phyloP scores from a whole-genome alignment of 805 yeast genomes.

The Nakazawaea wyomingensis region DNA sequence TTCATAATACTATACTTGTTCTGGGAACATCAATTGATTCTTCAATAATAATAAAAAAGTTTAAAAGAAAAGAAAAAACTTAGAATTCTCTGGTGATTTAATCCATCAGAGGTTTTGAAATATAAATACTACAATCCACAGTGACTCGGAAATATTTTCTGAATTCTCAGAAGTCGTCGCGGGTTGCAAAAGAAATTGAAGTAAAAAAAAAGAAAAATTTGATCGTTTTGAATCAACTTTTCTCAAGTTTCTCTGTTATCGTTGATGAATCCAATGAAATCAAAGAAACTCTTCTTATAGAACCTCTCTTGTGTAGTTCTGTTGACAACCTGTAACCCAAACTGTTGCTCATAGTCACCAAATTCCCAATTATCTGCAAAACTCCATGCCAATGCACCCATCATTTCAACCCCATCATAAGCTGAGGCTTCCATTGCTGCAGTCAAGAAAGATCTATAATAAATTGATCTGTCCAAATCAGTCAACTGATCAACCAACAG shows the following conservation, averaged over 20 bases:
- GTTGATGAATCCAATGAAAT: slow-evolving; percentile 5
- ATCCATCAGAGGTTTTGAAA: no score
- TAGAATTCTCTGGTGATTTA: no score
- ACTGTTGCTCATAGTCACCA: slow-evolving; percentile 22
- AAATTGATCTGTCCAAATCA: slow-evolving; percentile 26
- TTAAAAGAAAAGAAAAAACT: no score
- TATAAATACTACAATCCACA: no score
- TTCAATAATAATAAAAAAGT: no score
- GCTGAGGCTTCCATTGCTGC: slow-evolving; percentile 22
- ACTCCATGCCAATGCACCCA: slow-evolving; percentile 30
- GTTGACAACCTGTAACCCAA: slow-evolving; percentile 24
- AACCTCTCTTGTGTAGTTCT: slow-evolving; percentile 24
- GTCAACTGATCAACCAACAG: slow-evolving; percentile 21
- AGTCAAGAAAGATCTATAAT: slow-evolving; percentile 25
- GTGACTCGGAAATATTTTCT: no score
- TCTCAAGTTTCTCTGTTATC: slow-evolving; percentile 4
- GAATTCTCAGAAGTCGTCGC: no score
- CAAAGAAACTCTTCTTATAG: slow-evolving; percentile 19
- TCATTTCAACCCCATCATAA: slow-evolving; percentile 23
- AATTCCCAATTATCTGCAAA: slow-evolving; percentile 31
- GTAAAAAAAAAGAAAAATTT: background rate
- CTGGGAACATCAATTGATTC: no score
- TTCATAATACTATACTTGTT: no score
- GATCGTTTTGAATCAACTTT: background rate
- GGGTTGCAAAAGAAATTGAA: no score